phyloP scores from a whole-genome alignment of 2,329 filamentous ascomycete genomes.

The Fusarium pseudoanthophilum region DNA sequence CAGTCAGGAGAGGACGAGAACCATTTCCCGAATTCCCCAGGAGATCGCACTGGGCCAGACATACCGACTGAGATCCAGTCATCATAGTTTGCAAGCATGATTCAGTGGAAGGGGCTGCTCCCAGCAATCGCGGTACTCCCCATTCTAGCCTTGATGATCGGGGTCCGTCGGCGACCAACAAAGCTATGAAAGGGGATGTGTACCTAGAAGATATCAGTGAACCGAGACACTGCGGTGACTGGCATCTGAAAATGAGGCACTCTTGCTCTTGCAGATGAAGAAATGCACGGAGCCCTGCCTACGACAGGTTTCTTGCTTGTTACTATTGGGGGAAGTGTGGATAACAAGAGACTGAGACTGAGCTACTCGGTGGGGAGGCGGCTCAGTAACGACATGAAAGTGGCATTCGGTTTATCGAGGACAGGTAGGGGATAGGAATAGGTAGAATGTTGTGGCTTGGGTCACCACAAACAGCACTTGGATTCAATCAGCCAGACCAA shows the following conservation, averaged over 20 bases:
- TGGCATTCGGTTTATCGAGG: conserved; percentile 2
- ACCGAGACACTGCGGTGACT: not conserved
- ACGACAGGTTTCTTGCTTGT: not conserved
- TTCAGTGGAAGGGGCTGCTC: not conserved
- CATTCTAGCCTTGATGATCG: not conserved
- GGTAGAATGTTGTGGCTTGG: conserved; percentile 6
- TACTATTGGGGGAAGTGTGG: not conserved
- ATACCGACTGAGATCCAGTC: conserved; percentile 14
- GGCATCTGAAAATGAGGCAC: not conserved
- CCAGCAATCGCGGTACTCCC: not conserved
- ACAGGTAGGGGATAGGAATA: not conserved
- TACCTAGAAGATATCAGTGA: not conserved
- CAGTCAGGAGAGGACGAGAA: conserved; percentile 54
- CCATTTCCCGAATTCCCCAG: conserved; percentile 38
- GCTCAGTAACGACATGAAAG: conserved; percentile 22
- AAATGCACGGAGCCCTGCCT: not conserved
- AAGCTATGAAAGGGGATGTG: not conserved
- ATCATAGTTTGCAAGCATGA: conserved; percentile 21
- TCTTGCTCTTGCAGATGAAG: not conserved
- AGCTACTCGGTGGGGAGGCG: conserved; percentile 45
- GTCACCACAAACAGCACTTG: not conserved
- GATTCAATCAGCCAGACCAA: not conserved
- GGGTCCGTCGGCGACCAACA: not conserved
- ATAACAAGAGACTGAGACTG: conserved; percentile 8
- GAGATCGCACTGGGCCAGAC: conserved; percentile 29